phyloP scores from a whole-genome alignment of 495 filamentous ascomycete species.

The Acidomyces sp. region DNA sequence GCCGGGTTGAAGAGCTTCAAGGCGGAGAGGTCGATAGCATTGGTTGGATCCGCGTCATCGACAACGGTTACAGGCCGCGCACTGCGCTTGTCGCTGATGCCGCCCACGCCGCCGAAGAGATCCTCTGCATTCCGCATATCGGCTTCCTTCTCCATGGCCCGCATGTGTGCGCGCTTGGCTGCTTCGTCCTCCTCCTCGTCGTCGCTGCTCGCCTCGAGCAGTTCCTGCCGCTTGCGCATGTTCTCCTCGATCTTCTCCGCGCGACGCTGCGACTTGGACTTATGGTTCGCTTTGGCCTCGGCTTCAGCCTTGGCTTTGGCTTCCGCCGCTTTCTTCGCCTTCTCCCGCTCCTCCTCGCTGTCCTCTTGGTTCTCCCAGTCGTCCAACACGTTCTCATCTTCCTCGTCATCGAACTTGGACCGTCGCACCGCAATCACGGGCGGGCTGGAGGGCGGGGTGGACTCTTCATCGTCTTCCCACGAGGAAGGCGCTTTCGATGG shows the following conservation, averaged over 20 bases:
- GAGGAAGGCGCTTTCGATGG: constrained; percentile 15
- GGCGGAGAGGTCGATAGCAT: constrained; percentile 62
- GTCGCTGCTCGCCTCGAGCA: constrained; percentile 41
- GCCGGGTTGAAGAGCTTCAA: constrained; percentile 79
- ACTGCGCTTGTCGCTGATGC: constrained; percentile 36
- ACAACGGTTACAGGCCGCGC: constrained; percentile 52
- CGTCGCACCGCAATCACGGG: constrained; percentile 38
- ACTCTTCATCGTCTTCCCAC: constrained; percentile 56
- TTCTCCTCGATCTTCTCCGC: constrained; percentile 51
- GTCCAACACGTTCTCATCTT: constrained; percentile 80
- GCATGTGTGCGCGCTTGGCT: constrained; percentile 55
- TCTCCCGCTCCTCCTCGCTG: constrained; percentile 91
- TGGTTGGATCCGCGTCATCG: constrained; percentile 57
- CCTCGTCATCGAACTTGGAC: constrained; percentile 82
- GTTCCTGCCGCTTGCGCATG: constrained; percentile 36
- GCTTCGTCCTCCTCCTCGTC: constrained; percentile 58
- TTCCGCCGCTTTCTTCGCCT: constrained; percentile 73
- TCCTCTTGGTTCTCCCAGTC: constrained; percentile 97
- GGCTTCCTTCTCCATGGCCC: constrained; percentile 67
- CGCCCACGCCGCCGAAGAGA: constrained; percentile 55
- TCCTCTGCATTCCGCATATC: constrained; percentile 88
- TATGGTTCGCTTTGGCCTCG: constrained; percentile 86
- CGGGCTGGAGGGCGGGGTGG: constrained; percentile 47
- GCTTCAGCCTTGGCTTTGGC: constrained; percentile 80
- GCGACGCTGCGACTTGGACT: constrained; percentile 76